A percentile compares a stretch with the other conserved stretches of the same genome.
Evolutionary conservation across 1,139 yeast genomes (phyloP).

Genomic region (Sugiyamaella castrensis): DNA sequence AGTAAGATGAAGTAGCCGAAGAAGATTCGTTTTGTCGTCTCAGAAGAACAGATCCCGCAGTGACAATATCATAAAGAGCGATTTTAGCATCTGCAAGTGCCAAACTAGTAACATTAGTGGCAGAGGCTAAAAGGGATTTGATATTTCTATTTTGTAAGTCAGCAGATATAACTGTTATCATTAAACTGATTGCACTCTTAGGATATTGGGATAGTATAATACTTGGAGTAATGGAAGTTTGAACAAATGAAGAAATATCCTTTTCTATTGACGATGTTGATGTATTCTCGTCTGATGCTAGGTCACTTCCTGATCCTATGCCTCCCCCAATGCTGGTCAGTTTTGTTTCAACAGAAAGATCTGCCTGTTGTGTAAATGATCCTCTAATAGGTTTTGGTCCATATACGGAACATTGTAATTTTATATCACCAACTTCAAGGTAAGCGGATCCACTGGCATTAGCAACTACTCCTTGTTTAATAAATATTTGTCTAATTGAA

Average conservation of each 20-base stretch:
- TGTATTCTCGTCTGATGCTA: constrained; percentile 27
- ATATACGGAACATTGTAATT: constrained; percentile 68
- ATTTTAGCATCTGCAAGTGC: constrained; percentile 85
- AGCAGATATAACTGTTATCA: constrained; percentile 62
- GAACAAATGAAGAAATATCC: constrained; percentile 52
- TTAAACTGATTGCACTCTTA: constrained; percentile 80
- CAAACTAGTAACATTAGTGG: constrained; percentile 58
- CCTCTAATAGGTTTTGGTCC: constrained; percentile 90
- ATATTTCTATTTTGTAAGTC: constrained; percentile 28
- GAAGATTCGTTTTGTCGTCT: constrained; percentile 3
- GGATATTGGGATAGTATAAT: constrained; percentile 75
- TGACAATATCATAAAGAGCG: constrained; percentile 71
- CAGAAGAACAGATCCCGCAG: constrained; percentile 57
- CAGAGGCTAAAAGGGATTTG: constrained; percentile 39
- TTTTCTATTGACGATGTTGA: constrained; percentile 42
- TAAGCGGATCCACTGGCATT: constrained; percentile 85
- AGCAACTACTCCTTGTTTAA: constrained; percentile 58
- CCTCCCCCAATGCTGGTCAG: constrained; percentile 42
- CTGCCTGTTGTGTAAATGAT: constrained; percentile 66
- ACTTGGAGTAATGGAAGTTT: constrained; percentile 57
- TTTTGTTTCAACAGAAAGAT: constrained; percentile 64
- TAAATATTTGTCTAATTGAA: constrained; percentile 19
- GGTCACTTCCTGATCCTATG: constrained; percentile 29
- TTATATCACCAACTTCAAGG: constrained; percentile 61
- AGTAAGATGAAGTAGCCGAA: constrained; percentile 1